Percentiles rank a stretch among this genome's conserved stretches.
These are phyloP conservation scores for Linanthus parryae DNA, from an alignment of 148 eudicot genomes.

Conservation along the genomic window DNA sequence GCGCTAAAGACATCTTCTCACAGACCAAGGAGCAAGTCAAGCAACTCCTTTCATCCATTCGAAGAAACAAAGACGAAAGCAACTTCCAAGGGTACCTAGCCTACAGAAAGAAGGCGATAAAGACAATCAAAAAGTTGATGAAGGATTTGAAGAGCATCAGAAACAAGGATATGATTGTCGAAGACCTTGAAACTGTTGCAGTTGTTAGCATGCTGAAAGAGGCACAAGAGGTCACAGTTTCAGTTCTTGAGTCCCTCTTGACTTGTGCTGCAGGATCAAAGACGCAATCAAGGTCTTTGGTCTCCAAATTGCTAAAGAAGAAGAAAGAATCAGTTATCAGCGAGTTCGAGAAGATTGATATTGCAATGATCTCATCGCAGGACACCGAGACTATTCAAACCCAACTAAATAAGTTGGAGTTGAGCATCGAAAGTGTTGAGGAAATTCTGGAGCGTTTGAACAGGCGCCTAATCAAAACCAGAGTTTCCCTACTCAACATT, in stretches of 20 bases:
- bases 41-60: slow-evolving; percentile 25
- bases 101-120: too few relatives aligned
- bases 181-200: too few relatives aligned
- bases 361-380: slow-evolving; percentile 9
- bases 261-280: background rate
- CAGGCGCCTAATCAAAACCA: too few relatives aligned
- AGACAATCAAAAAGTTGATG: slow-evolving; percentile 23
- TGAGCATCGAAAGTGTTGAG: too few relatives aligned
- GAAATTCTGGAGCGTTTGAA: too few relatives aligned
- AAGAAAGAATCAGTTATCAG: background rate
- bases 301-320: background rate
- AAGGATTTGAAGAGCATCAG: slow-evolving; percentile 17
- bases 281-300: background rate
- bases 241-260: background rate
- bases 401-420: too few relatives aligned
- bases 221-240: too few relatives aligned
- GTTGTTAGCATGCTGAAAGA: slow-evolving; percentile 7
- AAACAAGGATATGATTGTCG: background rate
- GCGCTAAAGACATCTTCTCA: too few relatives aligned
- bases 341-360: slow-evolving; percentile 23
- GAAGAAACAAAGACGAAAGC: slow-evolving; percentile 28
- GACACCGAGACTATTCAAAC: slow-evolving; percentile 9
- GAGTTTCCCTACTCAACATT: too few relatives aligned
- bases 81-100: too few relatives aligned
- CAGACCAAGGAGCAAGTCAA: slow-evolving; percentile 27